A percentile compares a stretch with the other conserved stretches of the same genome.
phyloP scores from a whole-genome alignment of 2,329 filamentous ascomycete species.

The Tolypocladium paradoxum region DNA sequence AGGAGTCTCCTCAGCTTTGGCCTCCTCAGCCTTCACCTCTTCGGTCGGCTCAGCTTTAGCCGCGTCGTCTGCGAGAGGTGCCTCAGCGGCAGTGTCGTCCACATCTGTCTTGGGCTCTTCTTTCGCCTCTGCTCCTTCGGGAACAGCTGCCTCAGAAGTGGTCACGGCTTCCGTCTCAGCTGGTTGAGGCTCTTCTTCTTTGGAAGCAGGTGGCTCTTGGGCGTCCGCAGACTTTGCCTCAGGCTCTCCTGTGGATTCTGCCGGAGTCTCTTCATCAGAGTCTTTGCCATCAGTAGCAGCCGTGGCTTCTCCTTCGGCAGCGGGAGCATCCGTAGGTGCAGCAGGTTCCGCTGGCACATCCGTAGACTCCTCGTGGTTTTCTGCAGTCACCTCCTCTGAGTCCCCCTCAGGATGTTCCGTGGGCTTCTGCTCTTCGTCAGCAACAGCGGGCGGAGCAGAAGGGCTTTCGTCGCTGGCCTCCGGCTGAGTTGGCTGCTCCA shows the following conservation, averaged over 20 bases:
- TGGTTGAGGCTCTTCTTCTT: not conserved
- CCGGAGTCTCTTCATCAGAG: not conserved
- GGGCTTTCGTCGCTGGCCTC: not conserved
- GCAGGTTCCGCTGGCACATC: not conserved
- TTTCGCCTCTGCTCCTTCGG: not conserved
- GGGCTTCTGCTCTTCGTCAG: not conserved
- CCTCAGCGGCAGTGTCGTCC: too few species aligned
- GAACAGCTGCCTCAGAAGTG: not conserved
- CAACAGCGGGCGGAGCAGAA: not conserved
- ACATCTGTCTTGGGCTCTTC: not conserved
- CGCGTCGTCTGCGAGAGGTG: not conserved
- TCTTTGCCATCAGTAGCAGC: not conserved
- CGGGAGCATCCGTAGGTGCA: not conserved
- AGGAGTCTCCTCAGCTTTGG: not conserved
- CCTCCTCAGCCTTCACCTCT: conserved; percentile 1
- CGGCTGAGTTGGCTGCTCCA: not conserved
- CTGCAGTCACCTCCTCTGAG: not conserved
- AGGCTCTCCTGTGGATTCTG: not conserved
- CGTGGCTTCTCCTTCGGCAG: not conserved
- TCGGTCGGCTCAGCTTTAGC: not conserved
- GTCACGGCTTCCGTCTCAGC: not conserved
- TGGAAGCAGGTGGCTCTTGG: not conserved
- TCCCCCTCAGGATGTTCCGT: not conserved
- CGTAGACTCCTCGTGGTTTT: not conserved
- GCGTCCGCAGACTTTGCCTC: not conserved